Conservation (phyloP, 2,329 filamentous ascomycete genomes). For the Aspergillus bombycis region DNA sequence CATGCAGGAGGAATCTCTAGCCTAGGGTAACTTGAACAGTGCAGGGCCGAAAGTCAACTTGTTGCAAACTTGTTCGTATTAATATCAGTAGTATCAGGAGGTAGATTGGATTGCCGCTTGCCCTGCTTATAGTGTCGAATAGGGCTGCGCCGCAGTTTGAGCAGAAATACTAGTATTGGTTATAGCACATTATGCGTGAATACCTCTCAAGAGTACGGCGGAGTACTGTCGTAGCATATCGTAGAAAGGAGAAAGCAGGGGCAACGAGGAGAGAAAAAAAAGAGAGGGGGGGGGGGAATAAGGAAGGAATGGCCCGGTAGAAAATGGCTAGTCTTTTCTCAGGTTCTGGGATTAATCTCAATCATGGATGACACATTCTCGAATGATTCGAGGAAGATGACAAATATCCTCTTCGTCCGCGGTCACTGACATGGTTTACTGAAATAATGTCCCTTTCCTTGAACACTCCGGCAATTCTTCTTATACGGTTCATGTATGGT, state of each 20-base stretch:
- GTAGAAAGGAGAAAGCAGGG: not conserved
- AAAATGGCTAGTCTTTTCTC: too few species aligned
- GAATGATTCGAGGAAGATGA: not conserved
- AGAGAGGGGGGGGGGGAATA: not conserved
- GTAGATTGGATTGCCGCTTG: too few species aligned
- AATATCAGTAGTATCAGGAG: too few species aligned
- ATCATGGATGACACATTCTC: not conserved
- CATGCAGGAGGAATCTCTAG: not conserved
- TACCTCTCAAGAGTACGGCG: not conserved
- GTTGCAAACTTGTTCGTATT: too few species aligned
- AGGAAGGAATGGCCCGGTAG: too few species aligned
- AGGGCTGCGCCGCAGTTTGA: too few species aligned
- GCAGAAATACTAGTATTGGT: too few species aligned
- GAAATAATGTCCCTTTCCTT: not conserved
- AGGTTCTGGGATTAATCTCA: not conserved
- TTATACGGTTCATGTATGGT: not conserved
- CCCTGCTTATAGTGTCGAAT: too few species aligned
- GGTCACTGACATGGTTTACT: not conserved
- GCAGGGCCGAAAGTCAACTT: too few species aligned
- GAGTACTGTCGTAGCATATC: not conserved
- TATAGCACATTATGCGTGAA: not conserved
- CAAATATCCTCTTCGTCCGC: not conserved
- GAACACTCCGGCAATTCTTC: not conserved
- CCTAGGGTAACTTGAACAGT: too few species aligned
- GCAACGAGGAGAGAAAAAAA: not conserved